Evolutionary conservation across 176 grass and related monocot genomes (phyloP), one percentile per base, ranked within the genome.

Genomic region (Olyra latifolia): DNA sequence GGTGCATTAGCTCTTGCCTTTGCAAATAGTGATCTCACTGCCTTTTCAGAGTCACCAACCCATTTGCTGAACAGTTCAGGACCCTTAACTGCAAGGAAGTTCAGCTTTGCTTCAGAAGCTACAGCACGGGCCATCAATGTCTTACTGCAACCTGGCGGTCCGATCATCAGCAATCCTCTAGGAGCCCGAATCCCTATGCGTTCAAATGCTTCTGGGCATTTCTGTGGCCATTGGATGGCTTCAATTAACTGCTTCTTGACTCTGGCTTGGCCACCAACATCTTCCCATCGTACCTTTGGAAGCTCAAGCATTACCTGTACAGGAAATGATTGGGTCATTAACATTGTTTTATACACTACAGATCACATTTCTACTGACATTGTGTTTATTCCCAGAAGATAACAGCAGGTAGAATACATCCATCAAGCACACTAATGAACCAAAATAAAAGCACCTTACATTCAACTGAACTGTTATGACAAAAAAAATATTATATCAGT

Each of bases 61-160:
- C 92, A 98, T 89, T 98, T 95, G 81, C 92, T 98, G 69, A 98
- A 94, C 72, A 98, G 92, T 85, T 98, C 90, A 63, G 95, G 95
- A 57, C 95, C 95, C 80, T 98, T 98, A 54, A 95, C 95, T 58
- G 95, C 90, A 74, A 95, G 79, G 69, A 98, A 98, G 67, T 98
- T 95, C 25, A 94, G 66, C 78, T 95, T 98, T 79, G 92, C 92
- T 88, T 98, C 92, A 46, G 95, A 95, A 82, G 95, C 92, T 71
- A 94, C 92, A 42, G 95, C 95, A 44, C 95, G 88, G 62, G 95
- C 92, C 95, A 98, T 91, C 58, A 98, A 88, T 46, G 95, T 98
- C 84, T 98, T 98, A 76, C 92, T 95, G 77, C 95, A 98, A 52
- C 95, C 92, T 80, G 95, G 95, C 29, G 95, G 95, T 24, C 95